Conservation (phyloP, 2,329 filamentous ascomycete genomes). For the Fusarium abutilonis region DNA sequence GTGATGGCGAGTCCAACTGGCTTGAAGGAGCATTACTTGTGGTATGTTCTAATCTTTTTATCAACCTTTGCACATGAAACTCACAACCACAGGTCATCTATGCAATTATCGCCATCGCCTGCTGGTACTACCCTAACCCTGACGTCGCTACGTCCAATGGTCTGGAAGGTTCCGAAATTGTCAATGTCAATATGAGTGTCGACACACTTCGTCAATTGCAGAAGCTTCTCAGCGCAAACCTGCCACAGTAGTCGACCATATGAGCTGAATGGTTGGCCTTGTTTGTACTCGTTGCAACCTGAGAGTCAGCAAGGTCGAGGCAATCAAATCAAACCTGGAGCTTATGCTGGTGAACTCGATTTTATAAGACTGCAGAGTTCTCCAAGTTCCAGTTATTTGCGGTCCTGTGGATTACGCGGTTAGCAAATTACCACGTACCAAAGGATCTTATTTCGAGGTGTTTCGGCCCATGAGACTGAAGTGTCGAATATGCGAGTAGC, state of each 20-base stretch:
- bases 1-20: constrained; percentile 80
- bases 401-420: no score
- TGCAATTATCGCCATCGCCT: constrained; percentile 57
- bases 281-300: neutral
- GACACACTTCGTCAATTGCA: constrained; percentile 46
- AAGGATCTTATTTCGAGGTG: no score
- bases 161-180: constrained; percentile 34
- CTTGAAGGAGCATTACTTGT: constrained; percentile 78
- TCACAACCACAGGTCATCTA: constrained; percentile 50
- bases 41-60: constrained; percentile 47
- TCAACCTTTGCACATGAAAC: accelerated
- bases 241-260: constrained; percentile 17
- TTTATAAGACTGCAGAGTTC: no score
- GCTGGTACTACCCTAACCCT: constrained; percentile 58
- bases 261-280: neutral
- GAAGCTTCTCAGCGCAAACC: constrained; percentile 35
- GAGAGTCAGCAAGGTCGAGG: no score
- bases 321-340: no score
- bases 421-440: no score
- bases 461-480: no score
- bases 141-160: constrained; percentile 51
- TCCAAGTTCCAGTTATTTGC: no score
- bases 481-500: no score
- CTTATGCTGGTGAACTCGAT: no score
- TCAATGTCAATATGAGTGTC: constrained; percentile 47